These are phyloP conservation scores for Lodderomyces jiufengensis DNA, from an alignment of 1,139 yeast species.

Conservation along the genomic window DNA sequence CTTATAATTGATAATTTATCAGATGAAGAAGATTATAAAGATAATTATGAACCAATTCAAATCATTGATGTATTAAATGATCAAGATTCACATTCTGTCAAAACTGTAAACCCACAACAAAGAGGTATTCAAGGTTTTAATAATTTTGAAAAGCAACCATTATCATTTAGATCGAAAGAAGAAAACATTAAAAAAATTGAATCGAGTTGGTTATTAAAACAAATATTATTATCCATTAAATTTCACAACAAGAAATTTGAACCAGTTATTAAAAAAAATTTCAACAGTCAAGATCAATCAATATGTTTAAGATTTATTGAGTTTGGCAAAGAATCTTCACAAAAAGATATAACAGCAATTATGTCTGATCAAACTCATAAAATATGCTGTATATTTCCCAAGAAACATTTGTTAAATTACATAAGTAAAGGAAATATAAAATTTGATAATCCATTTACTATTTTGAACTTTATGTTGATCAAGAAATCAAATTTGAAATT, in stretches of 20 bases:
- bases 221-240: background rate
- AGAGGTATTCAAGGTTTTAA: background rate
- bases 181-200: background rate
- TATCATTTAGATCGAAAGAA: background rate
- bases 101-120: no score
- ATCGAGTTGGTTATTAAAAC: constrained; percentile 2
- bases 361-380: constrained; percentile 3
- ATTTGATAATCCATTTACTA: background rate
- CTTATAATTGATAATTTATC: background rate
- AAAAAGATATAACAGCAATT: background rate
- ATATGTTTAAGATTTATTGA: constrained; percentile 1
- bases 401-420: background rate
- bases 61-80: no score
- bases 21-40: constrained; percentile 2
- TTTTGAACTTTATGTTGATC: constrained; percentile 1
- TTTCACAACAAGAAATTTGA: background rate
- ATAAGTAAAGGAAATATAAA: background rate
- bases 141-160: background rate
- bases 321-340: constrained; percentile 1
- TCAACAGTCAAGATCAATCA: background rate
- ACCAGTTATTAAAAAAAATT: constrained; percentile 1
- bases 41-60: no score
- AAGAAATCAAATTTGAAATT: constrained; percentile 1
- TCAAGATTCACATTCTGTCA: no score
- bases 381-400: constrained; percentile 1